Base-by-base conservation (phyloP, 805 yeast genomes). In the Lipomyces sp. region DNA sequence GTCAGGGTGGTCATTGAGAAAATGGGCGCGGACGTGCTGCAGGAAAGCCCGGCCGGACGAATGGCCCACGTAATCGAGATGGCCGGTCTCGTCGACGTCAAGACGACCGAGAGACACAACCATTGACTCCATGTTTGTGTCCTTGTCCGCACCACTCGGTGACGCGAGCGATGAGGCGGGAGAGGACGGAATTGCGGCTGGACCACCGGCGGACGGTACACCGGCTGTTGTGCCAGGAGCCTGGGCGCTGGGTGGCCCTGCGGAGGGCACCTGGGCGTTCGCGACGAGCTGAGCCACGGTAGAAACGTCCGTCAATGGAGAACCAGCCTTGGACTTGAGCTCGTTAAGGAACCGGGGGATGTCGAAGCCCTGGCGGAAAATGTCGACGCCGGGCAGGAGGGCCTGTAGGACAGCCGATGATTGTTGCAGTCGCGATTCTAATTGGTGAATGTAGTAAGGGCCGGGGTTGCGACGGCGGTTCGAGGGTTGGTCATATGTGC, bases 401-500 rank as follows among this genome's bases (percentile, higher is more conserved):
- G 68, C 49, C 16, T 65, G 63, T 5, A 74, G 41, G 5, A 74
- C 61, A 16, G 60, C 53, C 43, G 71, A 74, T 16, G 74, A 69
- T 34, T 57, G 49, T 51, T 66, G 67, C 33, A 73, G 56, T 40
- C 68, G 67, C 21, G 67, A 55, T 43, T 73, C 76, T 10, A 69
- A 63, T 28, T 66, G 57, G 28, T 56, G 51, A 58, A 64, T 38
- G 64, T 57, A 46, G 65, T 72, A 14, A 64, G 64, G 49, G 34
- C 54, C 60, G 6, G 58, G 60, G 33, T 57, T 55, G 35, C 62
- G 79, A 62, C 78, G 79, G 43, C 86, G 68, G 48, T 75, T 70
- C 45, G 83, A 75, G 8, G 95, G 91, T 62, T 86, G 87, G 63
- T 84, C 86, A 65, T 88, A 88, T 0, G 95, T 80, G 68, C 96